Evolutionary conservation across 2,329 filamentous ascomycete species (phyloP), one percentile per base, ranked within the genome.

Genomic region (Claviceps sp.): DNA sequence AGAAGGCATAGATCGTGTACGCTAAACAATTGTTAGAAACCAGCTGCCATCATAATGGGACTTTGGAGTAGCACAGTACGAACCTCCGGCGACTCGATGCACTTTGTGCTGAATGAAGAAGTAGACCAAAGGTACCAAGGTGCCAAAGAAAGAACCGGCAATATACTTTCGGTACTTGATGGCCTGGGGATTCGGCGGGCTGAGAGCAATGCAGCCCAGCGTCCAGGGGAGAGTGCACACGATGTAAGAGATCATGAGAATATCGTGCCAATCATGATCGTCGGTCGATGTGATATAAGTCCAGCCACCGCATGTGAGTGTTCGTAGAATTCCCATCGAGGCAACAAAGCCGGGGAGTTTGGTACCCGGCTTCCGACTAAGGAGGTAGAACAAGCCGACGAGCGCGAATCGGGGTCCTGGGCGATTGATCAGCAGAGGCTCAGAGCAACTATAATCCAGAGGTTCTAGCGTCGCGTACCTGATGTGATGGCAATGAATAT

Each of bases 81-180:
- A 74, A 97, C 91, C 93, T 77, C 93, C 93, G 54, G 93, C 77
- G 56, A 97, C 81, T 54, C 84, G 88, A 67, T 98, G 89, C 50
- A 98, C 87, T 70, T 98, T 98, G 75, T 98, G 93, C 68, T 96
- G 93, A 57, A 98, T 95, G 66, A 96, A 98, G 67, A 89, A 98
- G 73, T 96, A 97, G 19, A 97, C 78, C 65, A 98, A 73, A 34
- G 90, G 90, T 47, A 96, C 77, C 34, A 98, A 76, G 4, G 89
- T 94, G 50, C 85, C 88, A 63, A 97, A 98, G 72, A 98, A 98
- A 42, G 83, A 76, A 37, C 79, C 74, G 4, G 87, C 89, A 51
- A 97, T 72, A 57, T 85, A 82, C 71, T 95, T 97, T 60, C 93
- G 80, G 68, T 94, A 95, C 70, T 85, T 89, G 64, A 96, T 77